Base-by-base conservation (phyloP, 2,329 filamentous ascomycete genomes). In the Emergomyces orientalis region DNA sequence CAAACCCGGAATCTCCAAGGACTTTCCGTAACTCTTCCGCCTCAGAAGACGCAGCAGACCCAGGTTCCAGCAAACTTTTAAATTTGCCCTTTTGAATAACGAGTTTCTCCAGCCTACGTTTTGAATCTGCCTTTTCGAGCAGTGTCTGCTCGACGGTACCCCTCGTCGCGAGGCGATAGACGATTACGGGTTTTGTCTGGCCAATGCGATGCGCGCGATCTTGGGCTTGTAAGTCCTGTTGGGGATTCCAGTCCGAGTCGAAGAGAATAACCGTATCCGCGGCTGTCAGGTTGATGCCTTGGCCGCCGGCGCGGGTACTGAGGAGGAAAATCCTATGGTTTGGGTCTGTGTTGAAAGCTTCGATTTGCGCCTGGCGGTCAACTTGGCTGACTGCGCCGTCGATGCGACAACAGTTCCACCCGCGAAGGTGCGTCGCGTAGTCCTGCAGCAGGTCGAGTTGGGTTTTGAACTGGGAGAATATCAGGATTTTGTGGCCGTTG, bases 211-310 rank as follows among this genome's bases (percentile, higher is more conserved):
- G 94, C 0, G 90, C 91, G 5, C 94, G 90, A 71, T 99, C 94
- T 75, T 97, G 94, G 0, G 94, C 94, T 72, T 99, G 94, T 0
- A 99, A 81, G 74, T 99, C 94, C 72, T 97, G 93, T 73, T 99
- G 94, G 0, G 94, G 94, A 69, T 99, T 99, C 86, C 93, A 97
- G 82, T 78, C 76, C 0, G 94, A 97, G 74, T 99, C 95, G 70
- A 97, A 99, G 54, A 99, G 88, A 69, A 99, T 88, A 67, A 99
- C 94, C 0, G 94, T 99, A 71, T 99, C 95, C 8, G 94, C 94
- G 30, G 94, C 97, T 91, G 97, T 99, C 61, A 99, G 78, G 71
- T 99, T 99, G 80, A 99, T 99, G 65, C 94, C 94, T n/a, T 99
- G 91, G 0, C 94, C 94, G 27, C 94, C 94, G 0, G 94, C 94